These are phyloP conservation scores for Nannizziopsis barbatae DNA, from an alignment of 2,329 filamentous ascomycete species.

Conservation along the genomic window DNA sequence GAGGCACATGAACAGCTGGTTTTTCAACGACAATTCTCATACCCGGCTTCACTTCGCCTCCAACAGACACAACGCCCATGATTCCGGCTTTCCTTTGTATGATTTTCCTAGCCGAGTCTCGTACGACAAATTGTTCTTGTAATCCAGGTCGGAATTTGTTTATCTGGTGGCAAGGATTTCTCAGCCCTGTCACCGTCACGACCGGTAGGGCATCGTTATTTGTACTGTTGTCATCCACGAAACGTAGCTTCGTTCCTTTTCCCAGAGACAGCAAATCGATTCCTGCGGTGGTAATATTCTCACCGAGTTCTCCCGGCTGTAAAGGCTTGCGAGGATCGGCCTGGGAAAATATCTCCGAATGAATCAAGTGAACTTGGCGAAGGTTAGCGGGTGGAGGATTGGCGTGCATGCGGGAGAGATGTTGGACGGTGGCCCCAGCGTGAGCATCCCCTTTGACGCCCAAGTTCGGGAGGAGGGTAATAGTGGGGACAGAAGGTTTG, in stretches of 20 bases:
- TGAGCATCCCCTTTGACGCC: conserved; percentile 22
- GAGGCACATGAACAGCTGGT: conserved; percentile 10
- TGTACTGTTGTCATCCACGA: conserved; percentile 8
- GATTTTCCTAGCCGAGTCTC: conserved; percentile 14
- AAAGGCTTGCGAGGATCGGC: neutral
- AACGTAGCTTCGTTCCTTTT: conserved; percentile 18
- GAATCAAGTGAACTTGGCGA: conserved; percentile 23
- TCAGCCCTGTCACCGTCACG: conserved; percentile 17
- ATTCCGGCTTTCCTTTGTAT: conserved; percentile 18
- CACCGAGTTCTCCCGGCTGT: conserved; percentile 18
- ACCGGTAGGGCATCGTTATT: conserved; percentile 6
- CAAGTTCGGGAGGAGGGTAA: conserved; percentile 18
- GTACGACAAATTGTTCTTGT: conserved; percentile 12
- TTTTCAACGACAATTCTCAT: conserved; percentile 19
- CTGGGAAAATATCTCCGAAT: conserved; percentile 17
- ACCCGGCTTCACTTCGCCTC: conserved; percentile 17
- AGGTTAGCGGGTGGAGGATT: conserved; percentile 19
- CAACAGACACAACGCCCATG: conserved; percentile 19
- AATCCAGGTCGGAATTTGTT: conserved; percentile 15
- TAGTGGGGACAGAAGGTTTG: conserved; percentile 16
- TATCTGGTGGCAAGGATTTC: conserved; percentile 19
- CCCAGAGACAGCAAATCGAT: conserved; percentile 16
- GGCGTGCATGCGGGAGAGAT: conserved; percentile 17
- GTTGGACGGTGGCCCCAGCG: conserved; percentile 19
- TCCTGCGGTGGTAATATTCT: conserved; percentile 20